These are phyloP conservation scores for Pseudozyma sp. DNA, from an alignment of 1,284 basidiomycete genomes.

Conservation along the genomic window DNA sequence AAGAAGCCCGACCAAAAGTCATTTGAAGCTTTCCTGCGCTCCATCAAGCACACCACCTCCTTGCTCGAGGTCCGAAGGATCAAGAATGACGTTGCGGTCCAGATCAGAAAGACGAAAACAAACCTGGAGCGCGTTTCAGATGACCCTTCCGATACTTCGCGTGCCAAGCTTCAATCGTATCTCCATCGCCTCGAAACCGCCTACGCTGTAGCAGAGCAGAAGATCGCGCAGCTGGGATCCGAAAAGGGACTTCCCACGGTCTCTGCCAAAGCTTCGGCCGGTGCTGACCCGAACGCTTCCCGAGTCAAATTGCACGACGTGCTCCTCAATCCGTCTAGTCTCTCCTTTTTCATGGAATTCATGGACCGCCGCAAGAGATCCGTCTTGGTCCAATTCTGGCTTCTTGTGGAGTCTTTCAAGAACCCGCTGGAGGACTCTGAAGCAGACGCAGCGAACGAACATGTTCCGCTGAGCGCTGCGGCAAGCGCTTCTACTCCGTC, in stretches of 20 bases:
- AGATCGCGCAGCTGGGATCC: slow-evolving; percentile 80
- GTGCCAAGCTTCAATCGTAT: slow-evolving; percentile 73
- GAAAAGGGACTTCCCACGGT: slow-evolving; percentile 28
- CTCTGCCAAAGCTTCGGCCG: slow-evolving; percentile 36
- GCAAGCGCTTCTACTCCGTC: slow-evolving; percentile 22
- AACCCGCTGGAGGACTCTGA: slow-evolving; percentile 80
- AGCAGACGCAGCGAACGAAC: slow-evolving; percentile 72
- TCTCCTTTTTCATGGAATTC: slow-evolving; percentile 97
- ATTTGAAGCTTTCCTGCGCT: slow-evolving; percentile 46
- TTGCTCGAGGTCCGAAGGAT: slow-evolving; percentile 53
- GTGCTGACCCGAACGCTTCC: slow-evolving; percentile 42
- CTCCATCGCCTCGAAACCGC: slow-evolving; percentile 88
- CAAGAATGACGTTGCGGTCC: slow-evolving; percentile 51
- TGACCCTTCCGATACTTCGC: slow-evolving; percentile 18
- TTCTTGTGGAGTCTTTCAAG: slow-evolving; percentile 96
- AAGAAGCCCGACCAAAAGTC: slow-evolving; percentile 45
- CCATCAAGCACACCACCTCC: slow-evolving; percentile 35
- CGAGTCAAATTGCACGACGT: slow-evolving; percentile 72
- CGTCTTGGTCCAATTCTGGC: slow-evolving; percentile 92
- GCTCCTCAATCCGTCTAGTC: slow-evolving; percentile 84
- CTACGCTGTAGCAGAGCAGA: slow-evolving; percentile 83
- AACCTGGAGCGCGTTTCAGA: slow-evolving; percentile 39
- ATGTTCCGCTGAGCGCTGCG: slow-evolving; percentile 29
- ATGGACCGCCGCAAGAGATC: slow-evolving; percentile 90
- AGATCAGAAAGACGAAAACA: slow-evolving; percentile 55